These are phyloP conservation scores for Blastomyces emzantsi DNA, from an alignment of 2,329 filamentous ascomycete genomes.

Conservation along the genomic window DNA sequence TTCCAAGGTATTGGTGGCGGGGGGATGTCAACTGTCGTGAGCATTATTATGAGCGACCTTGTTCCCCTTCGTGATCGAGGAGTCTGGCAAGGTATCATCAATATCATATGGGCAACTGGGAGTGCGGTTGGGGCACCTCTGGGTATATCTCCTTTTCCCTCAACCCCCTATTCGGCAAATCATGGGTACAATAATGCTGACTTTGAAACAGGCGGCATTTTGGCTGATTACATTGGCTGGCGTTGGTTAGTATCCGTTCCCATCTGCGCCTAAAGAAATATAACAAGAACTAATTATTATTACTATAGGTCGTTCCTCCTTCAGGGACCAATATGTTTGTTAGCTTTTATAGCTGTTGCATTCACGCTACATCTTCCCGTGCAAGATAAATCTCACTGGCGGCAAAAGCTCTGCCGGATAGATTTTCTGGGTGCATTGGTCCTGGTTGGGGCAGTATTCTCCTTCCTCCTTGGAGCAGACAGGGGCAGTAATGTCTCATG, in stretches of 20 bases:
- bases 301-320: conserved; percentile 55
- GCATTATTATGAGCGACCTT: conserved; percentile 62
- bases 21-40: conserved; percentile 61
- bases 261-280: conserved; percentile 13
- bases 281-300: conserved; percentile 8
- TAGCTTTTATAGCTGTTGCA: conserved; percentile 56
- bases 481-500: conserved; percentile 64
- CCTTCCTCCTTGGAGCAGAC: conserved; percentile 61
- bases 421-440: conserved; percentile 64
- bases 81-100: conserved; percentile 65
- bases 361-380: conserved; percentile 54
- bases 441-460: conserved; percentile 56
- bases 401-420: conserved; percentile 55
- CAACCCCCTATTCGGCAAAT: neutral
- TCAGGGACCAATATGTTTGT: conserved; percentile 59
- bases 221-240: conserved; percentile 69
- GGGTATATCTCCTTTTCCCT: conserved; percentile 30
- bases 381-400: conserved; percentile 53
- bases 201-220: conserved; percentile 43
- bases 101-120: conserved; percentile 62
- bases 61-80: conserved; percentile 61
- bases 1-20: conserved; percentile 59
- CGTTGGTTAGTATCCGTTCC: conserved; percentile 46
- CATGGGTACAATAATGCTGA: conserved; percentile 14
- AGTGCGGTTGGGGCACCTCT: conserved; percentile 60